These are phyloP conservation scores for Asterella californica DNA, from an alignment of 225 moss, liverwort and hornwort genomes.

Conservation along the genomic window DNA sequence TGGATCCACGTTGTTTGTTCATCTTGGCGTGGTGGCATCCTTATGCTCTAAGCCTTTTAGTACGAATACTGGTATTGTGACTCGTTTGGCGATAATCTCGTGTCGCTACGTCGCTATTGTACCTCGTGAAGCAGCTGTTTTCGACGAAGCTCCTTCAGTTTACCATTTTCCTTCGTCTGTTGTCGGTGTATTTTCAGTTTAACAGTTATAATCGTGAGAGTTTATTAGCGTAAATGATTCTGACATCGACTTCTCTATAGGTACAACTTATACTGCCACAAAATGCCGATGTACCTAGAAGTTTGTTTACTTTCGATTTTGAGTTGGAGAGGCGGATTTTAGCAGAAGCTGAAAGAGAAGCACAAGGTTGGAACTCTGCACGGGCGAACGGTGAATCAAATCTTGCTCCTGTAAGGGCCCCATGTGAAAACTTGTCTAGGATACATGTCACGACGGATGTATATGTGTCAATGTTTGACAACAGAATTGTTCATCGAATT, in stretches of 20 bases:
- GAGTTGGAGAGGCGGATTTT: conserved; percentile 90
- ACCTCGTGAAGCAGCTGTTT: background rate
- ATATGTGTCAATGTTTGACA: background rate
- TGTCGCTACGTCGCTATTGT: background rate
- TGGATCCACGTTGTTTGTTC: background rate
- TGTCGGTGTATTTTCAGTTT: background rate
- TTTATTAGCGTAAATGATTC: background rate
- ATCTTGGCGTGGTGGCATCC: background rate
- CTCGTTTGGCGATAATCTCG: background rate
- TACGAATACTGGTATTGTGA: background rate
- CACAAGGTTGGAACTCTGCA: conserved; percentile 40
- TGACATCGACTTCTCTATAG: conserved; percentile 30
- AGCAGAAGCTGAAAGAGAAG: conserved; percentile 71
- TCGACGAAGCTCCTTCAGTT: background rate
- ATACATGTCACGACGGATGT: background rate
- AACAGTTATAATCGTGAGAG: background rate
- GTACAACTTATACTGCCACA: conserved; percentile 61
- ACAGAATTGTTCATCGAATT: background rate
- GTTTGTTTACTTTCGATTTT: conserved; percentile 85
- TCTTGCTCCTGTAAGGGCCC: conserved; percentile 57
- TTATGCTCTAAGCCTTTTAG: background rate
- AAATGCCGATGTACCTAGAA: conserved; percentile 80
- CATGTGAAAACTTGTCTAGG: background rate
- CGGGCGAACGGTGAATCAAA: conserved; percentile 54
- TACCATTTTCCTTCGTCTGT: background rate